These are phyloP conservation scores for Aspergillus bertholletiae DNA, from an alignment of 495 filamentous ascomycete genomes.

Conservation along the genomic window DNA sequence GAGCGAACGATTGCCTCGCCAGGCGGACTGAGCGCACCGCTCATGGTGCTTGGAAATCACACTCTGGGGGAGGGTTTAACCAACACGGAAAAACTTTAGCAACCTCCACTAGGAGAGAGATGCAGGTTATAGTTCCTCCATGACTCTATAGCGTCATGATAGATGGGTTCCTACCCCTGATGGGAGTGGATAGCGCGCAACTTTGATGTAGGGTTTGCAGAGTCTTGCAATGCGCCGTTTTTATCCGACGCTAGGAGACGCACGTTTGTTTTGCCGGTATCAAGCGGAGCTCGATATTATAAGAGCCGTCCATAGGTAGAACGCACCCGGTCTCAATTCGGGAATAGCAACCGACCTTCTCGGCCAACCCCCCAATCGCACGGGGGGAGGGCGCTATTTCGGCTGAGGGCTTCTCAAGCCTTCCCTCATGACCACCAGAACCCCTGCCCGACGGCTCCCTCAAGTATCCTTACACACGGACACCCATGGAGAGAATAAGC, in stretches of 20 bases:
- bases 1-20: conserved; percentile 2
- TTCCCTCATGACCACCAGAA: not conserved
- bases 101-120: conserved; percentile 4
- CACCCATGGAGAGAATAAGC: not conserved
- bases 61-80: conserved; percentile 5
- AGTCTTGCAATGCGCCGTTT: conserved; percentile 7
- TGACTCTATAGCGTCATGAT: not conserved
- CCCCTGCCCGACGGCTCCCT: not conserved
- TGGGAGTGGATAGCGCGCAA: not conserved
- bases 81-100: conserved; percentile 19
- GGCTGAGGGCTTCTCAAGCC: not conserved
- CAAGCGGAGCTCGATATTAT: not conserved
- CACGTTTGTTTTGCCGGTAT: not conserved
- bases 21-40: conserved; percentile 11
- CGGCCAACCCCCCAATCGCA: not conserved
- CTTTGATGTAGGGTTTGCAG: not conserved
- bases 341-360: not conserved
- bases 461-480: not conserved
- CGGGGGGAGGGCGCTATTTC: too few species aligned
- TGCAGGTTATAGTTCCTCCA: not conserved
- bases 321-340: not conserved
- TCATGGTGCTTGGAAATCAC: conserved; percentile 5
- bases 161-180: conserved; percentile 4
- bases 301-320: not conserved
- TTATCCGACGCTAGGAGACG: not conserved